These are phyloP conservation scores for Phytophthora pseudosyringae DNA, from an alignment of 352 stramenopile species.

Conservation along the genomic window DNA sequence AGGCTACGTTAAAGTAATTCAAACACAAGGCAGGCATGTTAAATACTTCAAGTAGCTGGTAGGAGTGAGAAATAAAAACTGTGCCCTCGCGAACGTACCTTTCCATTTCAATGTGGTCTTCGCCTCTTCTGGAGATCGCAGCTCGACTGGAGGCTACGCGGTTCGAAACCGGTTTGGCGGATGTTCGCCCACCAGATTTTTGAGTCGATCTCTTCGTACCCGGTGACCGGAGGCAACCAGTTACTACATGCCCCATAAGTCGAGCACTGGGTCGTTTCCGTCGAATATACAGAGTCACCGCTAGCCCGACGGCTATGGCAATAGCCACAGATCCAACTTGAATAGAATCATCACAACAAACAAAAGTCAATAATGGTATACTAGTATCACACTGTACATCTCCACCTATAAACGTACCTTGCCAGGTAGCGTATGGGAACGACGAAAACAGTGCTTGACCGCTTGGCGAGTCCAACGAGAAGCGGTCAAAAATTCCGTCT, in stretches of 20 bases:
- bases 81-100: constrained; percentile 29
- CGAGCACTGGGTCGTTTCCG: constrained; percentile 42
- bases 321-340: constrained; percentile 59
- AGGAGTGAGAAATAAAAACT: neutral
- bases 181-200: constrained; percentile 14
- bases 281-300: constrained; percentile 57
- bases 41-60: neutral
- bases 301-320: constrained; percentile 54
- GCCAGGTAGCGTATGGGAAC: constrained; percentile 62
- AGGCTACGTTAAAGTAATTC: constrained; percentile 10
- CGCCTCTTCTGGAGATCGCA: constrained; percentile 31
- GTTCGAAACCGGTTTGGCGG: constrained; percentile 31
- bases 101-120: constrained; percentile 49
- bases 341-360: constrained; percentile 1
- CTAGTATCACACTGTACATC: neutral
- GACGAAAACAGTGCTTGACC: constrained; percentile 38
- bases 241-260: constrained; percentile 27
- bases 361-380: neutral
- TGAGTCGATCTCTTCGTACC: constrained; percentile 7
- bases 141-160: constrained; percentile 28
- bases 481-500: constrained; percentile 40
- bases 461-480: constrained; percentile 34
- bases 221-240: constrained; percentile 21
- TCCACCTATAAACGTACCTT: constrained; percentile 37
- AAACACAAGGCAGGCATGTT: neutral